Percentiles rank a stretch among this genome's conserved stretches.
These are phyloP conservation scores for Xylaria sp. DNA, from an alignment of 2,329 filamentous ascomycete genomes.

Conservation along the genomic window DNA sequence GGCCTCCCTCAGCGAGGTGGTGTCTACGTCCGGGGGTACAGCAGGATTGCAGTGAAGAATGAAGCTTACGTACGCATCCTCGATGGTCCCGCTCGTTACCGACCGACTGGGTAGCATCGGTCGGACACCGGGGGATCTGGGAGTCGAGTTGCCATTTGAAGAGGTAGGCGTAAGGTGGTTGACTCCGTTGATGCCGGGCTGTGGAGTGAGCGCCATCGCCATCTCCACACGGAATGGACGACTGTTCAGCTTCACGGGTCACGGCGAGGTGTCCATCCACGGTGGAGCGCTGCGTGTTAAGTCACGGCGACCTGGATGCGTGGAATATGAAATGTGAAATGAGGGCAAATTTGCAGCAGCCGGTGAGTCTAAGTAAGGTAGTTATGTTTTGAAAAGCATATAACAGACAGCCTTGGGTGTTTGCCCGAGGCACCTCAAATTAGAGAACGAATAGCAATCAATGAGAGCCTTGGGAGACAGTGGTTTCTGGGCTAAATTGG, in stretches of 20 bases:
- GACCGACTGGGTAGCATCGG: constrained; percentile 70
- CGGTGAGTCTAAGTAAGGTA: constrained; percentile 4
- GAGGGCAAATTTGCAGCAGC: constrained; percentile 17
- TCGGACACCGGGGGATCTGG: constrained; percentile 44
- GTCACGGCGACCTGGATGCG: constrained; percentile 7
- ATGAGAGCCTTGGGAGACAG: constrained; percentile 12
- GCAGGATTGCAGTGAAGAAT: constrained; percentile 92
- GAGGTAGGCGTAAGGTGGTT: constrained; percentile 47
- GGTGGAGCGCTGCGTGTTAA: constrained; percentile 12
- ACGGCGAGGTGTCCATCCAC: constrained; percentile 34
- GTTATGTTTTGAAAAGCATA: constrained; percentile 7
- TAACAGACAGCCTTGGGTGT: background rate
- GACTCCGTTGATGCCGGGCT: constrained; percentile 44
- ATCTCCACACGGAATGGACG: constrained; percentile 41
- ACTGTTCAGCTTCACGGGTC: constrained; percentile 25
- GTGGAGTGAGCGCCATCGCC: constrained; percentile 49
- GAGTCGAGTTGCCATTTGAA: constrained; percentile 46
- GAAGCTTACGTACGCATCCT: constrained; percentile 85
- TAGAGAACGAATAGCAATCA: constrained; percentile 12
- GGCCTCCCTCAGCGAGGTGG: constrained; percentile 75
- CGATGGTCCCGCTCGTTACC: constrained; percentile 77
- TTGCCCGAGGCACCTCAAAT: constrained; percentile 8
- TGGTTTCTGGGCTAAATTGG: constrained; percentile 28
- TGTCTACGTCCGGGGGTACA: constrained; percentile 76
- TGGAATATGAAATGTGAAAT: background rate